These are phyloP conservation scores for Helminthosporium solani DNA, from an alignment of 2,329 filamentous ascomycete genomes.

Conservation along the genomic window DNA sequence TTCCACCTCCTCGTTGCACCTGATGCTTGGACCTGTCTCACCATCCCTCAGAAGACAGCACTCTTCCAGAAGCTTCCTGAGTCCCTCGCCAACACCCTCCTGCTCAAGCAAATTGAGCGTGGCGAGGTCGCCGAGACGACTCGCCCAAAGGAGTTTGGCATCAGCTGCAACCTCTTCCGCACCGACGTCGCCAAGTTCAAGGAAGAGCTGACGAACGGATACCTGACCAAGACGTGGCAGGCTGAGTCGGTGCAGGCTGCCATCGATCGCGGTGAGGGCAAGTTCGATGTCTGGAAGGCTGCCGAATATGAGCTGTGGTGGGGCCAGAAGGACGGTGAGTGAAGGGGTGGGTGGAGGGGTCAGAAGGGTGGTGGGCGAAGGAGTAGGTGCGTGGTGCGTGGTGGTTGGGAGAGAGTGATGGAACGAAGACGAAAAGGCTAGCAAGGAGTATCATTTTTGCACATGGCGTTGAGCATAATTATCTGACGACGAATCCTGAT, in stretches of 20 bases:
- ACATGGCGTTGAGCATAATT: too few species aligned
- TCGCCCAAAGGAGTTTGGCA: conserved; percentile 25
- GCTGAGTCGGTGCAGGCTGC: conserved; percentile 56
- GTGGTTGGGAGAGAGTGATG: not conserved
- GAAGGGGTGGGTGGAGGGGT: conserved; percentile 38
- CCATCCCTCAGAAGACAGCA: conserved; percentile 16
- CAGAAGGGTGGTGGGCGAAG: conserved; percentile 43
- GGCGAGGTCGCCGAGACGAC: conserved; percentile 15
- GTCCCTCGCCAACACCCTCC: conserved; percentile 14
- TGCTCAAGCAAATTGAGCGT: conserved; percentile 14
- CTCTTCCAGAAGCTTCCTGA: conserved; percentile 29
- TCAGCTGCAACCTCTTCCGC: conserved; percentile 50
- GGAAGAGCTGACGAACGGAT: conserved; percentile 56
- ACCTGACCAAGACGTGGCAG: conserved; percentile 59
- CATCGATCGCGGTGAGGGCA: conserved; percentile 53
- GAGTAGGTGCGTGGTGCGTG: not conserved
- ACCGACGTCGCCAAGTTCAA: conserved; percentile 58
- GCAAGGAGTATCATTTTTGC: too few species aligned
- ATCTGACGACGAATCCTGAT: too few species aligned
- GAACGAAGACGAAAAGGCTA: too few species aligned
- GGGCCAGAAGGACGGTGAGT: conserved; percentile 50
- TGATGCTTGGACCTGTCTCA: conserved; percentile 34
- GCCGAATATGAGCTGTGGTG: conserved; percentile 58
- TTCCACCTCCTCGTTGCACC: conserved; percentile 36
- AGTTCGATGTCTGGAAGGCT: conserved; percentile 59